phyloP scores from a whole-genome alignment of 495 filamentous ascomycete genomes.

The Podospora sp. region DNA sequence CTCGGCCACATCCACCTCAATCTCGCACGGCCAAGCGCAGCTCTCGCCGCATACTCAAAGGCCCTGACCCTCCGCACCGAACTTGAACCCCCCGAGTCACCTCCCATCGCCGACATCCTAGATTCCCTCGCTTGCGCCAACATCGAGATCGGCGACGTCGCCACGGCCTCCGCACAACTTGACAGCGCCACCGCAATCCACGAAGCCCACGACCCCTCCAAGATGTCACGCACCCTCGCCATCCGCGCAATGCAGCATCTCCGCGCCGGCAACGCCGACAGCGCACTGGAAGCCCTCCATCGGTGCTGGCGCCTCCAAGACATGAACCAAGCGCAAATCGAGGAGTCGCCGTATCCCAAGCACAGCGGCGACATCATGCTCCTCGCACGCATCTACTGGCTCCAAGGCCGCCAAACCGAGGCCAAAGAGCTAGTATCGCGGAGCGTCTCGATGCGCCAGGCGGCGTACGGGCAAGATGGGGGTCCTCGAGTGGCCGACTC shows the following conservation, averaged over 20 bases:
- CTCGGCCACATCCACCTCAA: conserved; percentile 5
- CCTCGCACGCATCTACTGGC: conserved; percentile 17
- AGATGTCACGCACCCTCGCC: conserved; percentile 16
- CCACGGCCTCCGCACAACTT: conserved; percentile 9
- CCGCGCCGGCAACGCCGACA: conserved; percentile 11
- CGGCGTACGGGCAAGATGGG: conserved; percentile 13
- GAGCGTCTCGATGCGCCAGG: conserved; percentile 12
- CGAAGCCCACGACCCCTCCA: conserved; percentile 9
- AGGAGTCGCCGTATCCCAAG: conserved; percentile 22
- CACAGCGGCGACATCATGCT: conserved; percentile 30
- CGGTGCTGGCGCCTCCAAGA: background rate
- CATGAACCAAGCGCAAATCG: conserved; percentile 18
- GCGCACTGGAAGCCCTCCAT: conserved; percentile 15
- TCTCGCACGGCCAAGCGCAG: conserved; percentile 15
- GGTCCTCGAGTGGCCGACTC: conserved; percentile 21
- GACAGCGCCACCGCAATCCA: conserved; percentile 16
- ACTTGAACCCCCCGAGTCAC: conserved; percentile 10
- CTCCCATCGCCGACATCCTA: conserved; percentile 14
- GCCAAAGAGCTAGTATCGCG: conserved; percentile 9
- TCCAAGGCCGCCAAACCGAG: conserved; percentile 8
- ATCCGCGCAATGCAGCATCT: conserved; percentile 14
- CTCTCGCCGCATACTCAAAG: conserved; percentile 14
- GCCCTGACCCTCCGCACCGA: conserved; percentile 8
- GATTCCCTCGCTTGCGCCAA: conserved; percentile 20
- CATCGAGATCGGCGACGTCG: conserved; percentile 14